Conservation (phyloP, 2,329 filamentous ascomycete species). For the Emergomyces orientalis region DNA sequence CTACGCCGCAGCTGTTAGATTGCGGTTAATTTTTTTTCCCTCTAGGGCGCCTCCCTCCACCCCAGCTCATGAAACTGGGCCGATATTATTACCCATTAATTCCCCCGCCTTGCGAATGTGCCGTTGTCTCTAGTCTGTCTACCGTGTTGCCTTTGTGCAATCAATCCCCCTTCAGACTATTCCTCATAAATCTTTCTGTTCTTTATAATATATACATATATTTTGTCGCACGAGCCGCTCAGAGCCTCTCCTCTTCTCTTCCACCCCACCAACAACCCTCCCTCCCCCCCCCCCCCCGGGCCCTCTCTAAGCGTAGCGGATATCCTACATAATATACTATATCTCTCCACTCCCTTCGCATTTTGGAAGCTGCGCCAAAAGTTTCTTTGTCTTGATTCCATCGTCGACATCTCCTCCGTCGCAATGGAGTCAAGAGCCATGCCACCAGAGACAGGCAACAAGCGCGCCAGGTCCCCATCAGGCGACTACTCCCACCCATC, state of each 20-base stretch:
- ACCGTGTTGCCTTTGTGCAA: neutral
- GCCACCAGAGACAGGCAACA: constrained; percentile 32
- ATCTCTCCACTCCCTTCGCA: neutral
- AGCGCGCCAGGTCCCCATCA: constrained; percentile 39
- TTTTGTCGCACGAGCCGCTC: neutral
- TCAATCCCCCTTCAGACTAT: neutral
- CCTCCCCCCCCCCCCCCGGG: too few relatives aligned
- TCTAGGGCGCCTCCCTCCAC: neutral
- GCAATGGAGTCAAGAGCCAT: constrained; percentile 29
- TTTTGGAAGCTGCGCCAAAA: neutral
- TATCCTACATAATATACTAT: neutral
- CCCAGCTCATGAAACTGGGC: neutral
- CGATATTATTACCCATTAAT: neutral
- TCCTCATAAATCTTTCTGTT: neutral
- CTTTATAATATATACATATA: neutral
- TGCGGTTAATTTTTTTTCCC: neutral
- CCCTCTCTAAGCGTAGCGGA: neutral
- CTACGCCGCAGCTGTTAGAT: neutral
- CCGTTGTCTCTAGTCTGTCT: neutral
- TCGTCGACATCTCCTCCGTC: constrained; percentile 8
- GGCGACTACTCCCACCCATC: constrained; percentile 29
- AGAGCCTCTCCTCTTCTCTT: neutral
- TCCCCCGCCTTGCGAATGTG: neutral
- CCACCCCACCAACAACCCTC: rapidly evolving
- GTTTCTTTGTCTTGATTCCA: neutral